phyloP scores from a whole-genome alignment of 805 yeast genomes.

The Candida insectalens region DNA sequence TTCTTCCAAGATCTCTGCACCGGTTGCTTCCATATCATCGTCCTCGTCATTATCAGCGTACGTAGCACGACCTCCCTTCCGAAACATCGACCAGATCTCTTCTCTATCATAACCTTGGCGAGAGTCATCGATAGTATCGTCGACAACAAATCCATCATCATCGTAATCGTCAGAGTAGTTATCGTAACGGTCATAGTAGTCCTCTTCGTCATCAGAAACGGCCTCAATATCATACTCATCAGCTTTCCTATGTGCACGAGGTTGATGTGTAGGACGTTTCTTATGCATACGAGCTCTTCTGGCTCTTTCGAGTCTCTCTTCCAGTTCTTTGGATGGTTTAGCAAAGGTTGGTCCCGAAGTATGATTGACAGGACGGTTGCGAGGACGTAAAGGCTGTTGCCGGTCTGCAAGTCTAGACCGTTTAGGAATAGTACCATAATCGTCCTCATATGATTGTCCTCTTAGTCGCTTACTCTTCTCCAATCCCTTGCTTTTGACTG shows the following conservation, averaged over 20 bases:
- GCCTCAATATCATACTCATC: slow-evolving; percentile 24
- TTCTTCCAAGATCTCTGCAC: slow-evolving; percentile 78
- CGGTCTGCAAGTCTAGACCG: not conserved
- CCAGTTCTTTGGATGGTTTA: slow-evolving; percentile 1
- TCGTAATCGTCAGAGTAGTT: slow-evolving; percentile 20
- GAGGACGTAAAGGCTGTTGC: not conserved
- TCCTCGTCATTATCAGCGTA: slow-evolving; percentile 39
- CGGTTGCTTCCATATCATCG: slow-evolving; percentile 91
- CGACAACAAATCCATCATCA: slow-evolving; percentile 24
- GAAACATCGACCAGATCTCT: slow-evolving; percentile 82
- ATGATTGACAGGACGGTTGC: not conserved
- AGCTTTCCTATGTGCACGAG: slow-evolving; percentile 2
- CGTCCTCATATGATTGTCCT: not conserved
- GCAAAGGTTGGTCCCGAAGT: not conserved
- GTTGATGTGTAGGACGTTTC: slow-evolving; percentile 2
- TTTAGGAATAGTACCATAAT: not conserved
- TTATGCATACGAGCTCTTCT: not conserved
- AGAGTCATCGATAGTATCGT: slow-evolving; percentile 36
- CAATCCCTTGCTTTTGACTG: slow-evolving; percentile 27
- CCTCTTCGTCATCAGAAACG: slow-evolving; percentile 25
- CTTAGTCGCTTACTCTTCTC: slow-evolving; percentile 35
- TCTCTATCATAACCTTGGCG: slow-evolving; percentile 57
- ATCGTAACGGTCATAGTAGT: slow-evolving; percentile 11
- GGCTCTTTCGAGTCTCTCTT: not conserved
- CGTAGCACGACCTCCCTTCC: slow-evolving; percentile 43